These are phyloP conservation scores for Escallonia herrerae DNA, from an alignment of 129 eudicot species.

Conservation along the genomic window DNA sequence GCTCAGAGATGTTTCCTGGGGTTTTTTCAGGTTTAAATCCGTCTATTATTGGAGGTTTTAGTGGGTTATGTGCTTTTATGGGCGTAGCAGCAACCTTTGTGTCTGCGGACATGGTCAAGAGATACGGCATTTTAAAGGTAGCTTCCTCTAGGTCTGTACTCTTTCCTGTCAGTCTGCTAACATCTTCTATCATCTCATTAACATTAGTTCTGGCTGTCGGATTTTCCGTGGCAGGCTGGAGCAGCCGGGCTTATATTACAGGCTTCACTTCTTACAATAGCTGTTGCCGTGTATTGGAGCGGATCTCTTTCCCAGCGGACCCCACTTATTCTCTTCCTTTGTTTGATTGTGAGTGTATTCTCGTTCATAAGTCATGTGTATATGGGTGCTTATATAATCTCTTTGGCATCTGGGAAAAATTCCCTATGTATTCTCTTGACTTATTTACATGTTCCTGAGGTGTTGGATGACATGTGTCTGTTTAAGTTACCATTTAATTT, in stretches of 20 bases:
- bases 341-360: constrained; percentile 62
- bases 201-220: constrained; percentile 5
- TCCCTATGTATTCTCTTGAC: no score
- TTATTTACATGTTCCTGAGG: no score
- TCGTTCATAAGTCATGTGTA: neutral
- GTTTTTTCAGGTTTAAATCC: constrained; percentile 73
- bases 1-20: constrained; percentile 12
- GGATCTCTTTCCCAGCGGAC: constrained; percentile 70
- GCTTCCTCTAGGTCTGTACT: constrained; percentile 10
- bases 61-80: constrained; percentile 97
- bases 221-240: constrained; percentile 69
- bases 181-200: neutral
- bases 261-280: constrained; percentile 82
- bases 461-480: no score
- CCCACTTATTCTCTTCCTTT: constrained; percentile 66
- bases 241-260: constrained; percentile 88
- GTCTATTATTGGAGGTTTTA: constrained; percentile 84
- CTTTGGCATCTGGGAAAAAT: no score
- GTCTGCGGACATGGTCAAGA: constrained; percentile 75
- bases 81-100: constrained; percentile 95
- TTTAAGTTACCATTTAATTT: no score
- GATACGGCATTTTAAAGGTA: constrained; percentile 81
- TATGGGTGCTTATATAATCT: no score
- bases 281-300: constrained; percentile 91
- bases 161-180: neutral